Percentiles rank a stretch among this genome's conserved stretches.
phyloP scores from a whole-genome alignment of 2,329 filamentous ascomycete species.

The Cercospora brassicicola region DNA sequence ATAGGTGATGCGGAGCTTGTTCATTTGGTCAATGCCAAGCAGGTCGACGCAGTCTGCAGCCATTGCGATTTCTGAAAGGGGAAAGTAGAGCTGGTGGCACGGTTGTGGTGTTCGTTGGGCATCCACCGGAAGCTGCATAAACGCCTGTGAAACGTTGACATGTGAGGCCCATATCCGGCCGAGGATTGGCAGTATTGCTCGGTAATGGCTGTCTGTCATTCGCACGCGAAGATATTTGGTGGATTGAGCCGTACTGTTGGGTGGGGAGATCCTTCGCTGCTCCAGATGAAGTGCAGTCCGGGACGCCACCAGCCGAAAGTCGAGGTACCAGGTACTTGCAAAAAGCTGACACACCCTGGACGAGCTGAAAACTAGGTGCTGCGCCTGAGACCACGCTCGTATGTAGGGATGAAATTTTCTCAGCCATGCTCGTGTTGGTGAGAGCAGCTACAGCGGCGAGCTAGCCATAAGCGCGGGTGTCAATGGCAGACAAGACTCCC shows the following conservation, averaged over 20 bases:
- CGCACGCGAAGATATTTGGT: not conserved
- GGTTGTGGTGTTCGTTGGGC: not conserved
- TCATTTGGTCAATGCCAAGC: not conserved
- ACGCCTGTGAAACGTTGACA: not conserved
- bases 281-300: conserved; percentile 7
- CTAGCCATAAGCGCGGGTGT: not conserved
- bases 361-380: conserved; percentile 1
- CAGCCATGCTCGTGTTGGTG: not conserved
- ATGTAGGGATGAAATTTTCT: not conserved
- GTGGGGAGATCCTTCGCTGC: conserved; percentile 1
- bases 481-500: not conserved
- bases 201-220: not conserved
- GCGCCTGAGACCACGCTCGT: not conserved
- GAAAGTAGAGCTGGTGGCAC: not conserved
- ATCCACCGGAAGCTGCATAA: not conserved
- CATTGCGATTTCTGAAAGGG: not conserved
- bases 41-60: not conserved
- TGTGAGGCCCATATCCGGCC: not conserved
- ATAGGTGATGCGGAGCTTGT: not conserved
- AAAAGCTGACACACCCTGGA: not conserved
- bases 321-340: not conserved
- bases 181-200: not conserved
- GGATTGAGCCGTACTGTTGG: not conserved
- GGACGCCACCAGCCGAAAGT: conserved; percentile 16
- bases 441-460: not conserved